Evolutionary conservation across 192 early-diverging fungal species (phyloP), one percentile per base, ranked within the genome.

Genomic region (Podila epicladia): DNA sequence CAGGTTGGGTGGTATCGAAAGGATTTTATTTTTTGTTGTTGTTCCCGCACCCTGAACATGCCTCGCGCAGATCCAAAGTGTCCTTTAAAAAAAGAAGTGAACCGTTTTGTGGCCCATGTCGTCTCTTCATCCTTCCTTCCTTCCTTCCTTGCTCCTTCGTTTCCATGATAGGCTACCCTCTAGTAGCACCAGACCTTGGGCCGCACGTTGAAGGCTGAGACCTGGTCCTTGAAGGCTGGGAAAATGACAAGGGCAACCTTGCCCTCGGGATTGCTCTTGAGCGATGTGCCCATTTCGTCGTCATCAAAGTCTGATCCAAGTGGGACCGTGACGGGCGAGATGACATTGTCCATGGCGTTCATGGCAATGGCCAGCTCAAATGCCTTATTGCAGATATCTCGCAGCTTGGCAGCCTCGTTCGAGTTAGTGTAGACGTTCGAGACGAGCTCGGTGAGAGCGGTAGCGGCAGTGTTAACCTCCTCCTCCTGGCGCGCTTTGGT

Each of bases 221-320:
- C 60, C 37, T 68, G 67, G 13, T 80, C 76, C 32, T 53, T 69
- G 33, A 80, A 80, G 2, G 76, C 61, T 29, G 76, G 76, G 50
- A 80, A 80, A 22, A 80, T 69, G 20, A 80, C 76, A 7, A 80
- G 76, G 5, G 70, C 71, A n/a, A 80, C 76, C 53, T 80, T 72
- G 9, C 76, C 76, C 9, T 80, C 76, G 3, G 71, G 65, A 55
- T 80, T 72, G 70, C 65, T 72, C 57, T 80, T 80, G 24, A 69
- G 32, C 28, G 76, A 80, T 38, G 76, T 67, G 17, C 51, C 65
- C 76, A 80, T 80, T 19, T 41, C 72, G 4, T 80, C 76, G 19
- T 80, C 76, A n/a, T 80, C 76, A 59, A 72, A 80, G 0, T 58
- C 38, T 41, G 65, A 59, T 35, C 71, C 71, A 22, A 80, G 33